Percentiles rank a stretch among this genome's conserved stretches.
These are phyloP conservation scores for Dothideomycetes sp. DNA, from an alignment of 2,329 filamentous ascomycete genomes.

Conservation along the genomic window DNA sequence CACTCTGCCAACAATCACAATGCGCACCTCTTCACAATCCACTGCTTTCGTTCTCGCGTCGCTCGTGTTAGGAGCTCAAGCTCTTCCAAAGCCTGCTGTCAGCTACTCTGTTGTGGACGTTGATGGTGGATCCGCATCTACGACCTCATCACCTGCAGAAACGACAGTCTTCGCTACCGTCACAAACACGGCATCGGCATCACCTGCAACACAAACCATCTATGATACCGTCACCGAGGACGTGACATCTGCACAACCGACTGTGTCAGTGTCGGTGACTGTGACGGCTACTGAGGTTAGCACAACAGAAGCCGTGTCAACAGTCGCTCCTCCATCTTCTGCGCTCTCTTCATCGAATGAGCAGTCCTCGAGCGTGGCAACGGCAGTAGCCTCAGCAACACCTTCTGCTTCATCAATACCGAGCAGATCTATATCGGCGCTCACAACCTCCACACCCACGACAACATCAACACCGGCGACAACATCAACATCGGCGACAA, in stretches of 20 bases:
- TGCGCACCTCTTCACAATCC: constrained; percentile 1
- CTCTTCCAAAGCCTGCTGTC: constrained; percentile 16
- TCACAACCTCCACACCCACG: not conserved
- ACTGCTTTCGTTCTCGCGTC: constrained; percentile 13
- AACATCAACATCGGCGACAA: not conserved
- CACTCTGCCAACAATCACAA: too few species aligned
- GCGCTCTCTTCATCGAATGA: too few species aligned
- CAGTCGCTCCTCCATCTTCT: too few species aligned
- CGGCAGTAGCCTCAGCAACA: constrained; percentile 5
- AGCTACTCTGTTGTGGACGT: constrained; percentile 22
- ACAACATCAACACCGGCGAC: not conserved
- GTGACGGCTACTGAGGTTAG: constrained; percentile 5
- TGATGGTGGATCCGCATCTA: constrained; percentile 10
- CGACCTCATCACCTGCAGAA: constrained; percentile 8
- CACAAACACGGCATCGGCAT: constrained; percentile 9
- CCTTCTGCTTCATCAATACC: constrained; percentile 9
- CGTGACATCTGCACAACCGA: not conserved
- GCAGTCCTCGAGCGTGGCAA: constrained; percentile 2
- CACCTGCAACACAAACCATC: constrained; percentile 3
- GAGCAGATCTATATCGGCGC: not conserved
- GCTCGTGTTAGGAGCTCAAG: constrained; percentile 14
- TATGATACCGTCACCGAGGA: constrained; percentile 7
- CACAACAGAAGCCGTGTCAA: constrained; percentile 5
- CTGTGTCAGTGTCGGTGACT: constrained; percentile 2
- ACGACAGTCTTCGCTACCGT: constrained; percentile 16